A percentile compares a stretch with the other conserved stretches of the same genome.
Conservation (phyloP, 2,329 filamentous ascomycete genomes). For the Diaporthe ilicicola region DNA sequence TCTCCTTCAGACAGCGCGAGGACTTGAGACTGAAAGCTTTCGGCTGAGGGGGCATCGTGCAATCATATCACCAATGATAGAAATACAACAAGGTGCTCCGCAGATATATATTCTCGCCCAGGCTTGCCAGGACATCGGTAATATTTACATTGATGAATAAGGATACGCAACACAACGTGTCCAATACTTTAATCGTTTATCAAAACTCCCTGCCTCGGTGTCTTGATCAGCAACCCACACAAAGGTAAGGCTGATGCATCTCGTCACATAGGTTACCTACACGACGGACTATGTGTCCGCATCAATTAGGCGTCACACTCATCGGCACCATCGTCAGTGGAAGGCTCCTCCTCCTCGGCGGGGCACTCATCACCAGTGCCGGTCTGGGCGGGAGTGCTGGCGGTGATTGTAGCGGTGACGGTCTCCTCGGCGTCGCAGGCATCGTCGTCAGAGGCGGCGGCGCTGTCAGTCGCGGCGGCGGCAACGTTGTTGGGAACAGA, state of each 20-base stretch:
- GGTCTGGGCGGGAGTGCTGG: background rate
- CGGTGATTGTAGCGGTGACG: slow-evolving; percentile 25
- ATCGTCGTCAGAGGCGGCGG: slow-evolving; percentile 14
- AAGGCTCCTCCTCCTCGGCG: slow-evolving; percentile 12
- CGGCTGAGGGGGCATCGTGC: too few relatives aligned
- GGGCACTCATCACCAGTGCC: background rate
- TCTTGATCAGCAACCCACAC: background rate
- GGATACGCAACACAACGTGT: background rate
- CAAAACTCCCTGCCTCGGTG: background rate
- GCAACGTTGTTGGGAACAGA: background rate
- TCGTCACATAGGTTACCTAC: background rate
- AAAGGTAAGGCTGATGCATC: background rate
- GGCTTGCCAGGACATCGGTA: slow-evolving; percentile 23
- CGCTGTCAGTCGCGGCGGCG: background rate
- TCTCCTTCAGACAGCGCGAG: too few relatives aligned
- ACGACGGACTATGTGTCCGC: background rate
- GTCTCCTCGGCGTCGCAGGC: slow-evolving; percentile 27
- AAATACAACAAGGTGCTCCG: background rate
- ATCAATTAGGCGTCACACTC: slow-evolving; percentile 22
- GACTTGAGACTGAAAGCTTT: too few relatives aligned
- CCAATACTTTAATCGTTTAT: background rate
- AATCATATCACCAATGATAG: background rate
- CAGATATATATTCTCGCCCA: slow-evolving; percentile 22
- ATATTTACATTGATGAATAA: slow-evolving; percentile 29
- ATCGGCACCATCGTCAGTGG: slow-evolving; percentile 16